Conservation (phyloP, 192 early-diverging fungal genomes). For the Dispira parvispora region DNA sequence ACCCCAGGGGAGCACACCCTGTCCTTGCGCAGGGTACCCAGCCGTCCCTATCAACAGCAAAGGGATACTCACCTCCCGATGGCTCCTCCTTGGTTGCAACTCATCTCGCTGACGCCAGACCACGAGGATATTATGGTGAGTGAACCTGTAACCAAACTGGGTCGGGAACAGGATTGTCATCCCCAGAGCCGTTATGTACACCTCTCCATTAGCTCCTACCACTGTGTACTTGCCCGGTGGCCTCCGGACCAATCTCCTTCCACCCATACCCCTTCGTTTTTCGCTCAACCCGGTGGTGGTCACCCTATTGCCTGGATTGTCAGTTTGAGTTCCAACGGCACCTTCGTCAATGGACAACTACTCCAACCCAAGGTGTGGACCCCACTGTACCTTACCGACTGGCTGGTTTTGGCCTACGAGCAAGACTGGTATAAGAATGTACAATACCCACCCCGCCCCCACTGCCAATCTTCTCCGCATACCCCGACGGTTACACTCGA, state of each 20-base stretch:
- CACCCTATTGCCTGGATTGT: background rate
- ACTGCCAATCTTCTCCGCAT: too few species aligned
- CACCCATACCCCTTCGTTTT: background rate
- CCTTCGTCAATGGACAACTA: background rate
- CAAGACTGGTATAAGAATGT: background rate
- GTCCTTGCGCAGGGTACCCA: background rate
- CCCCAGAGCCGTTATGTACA: background rate
- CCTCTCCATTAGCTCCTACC: background rate
- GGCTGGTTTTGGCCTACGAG: background rate
- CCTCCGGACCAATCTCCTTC: background rate
- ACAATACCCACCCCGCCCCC: too few species aligned
- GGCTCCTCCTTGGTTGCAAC: background rate
- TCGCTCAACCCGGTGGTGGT: background rate
- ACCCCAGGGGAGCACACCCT: background rate
- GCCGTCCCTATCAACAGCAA: background rate
- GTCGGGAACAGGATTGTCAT: background rate
- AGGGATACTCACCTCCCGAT: background rate
- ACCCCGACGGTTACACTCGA: too few species aligned
- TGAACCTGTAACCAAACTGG: background rate
- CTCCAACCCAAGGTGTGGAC: background rate
- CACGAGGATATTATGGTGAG: background rate
- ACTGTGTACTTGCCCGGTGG: background rate
- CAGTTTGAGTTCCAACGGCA: conserved; percentile 3
- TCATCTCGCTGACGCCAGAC: background rate
- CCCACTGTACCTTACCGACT: background rate